A percentile compares a stretch with the other conserved stretches of the same genome.
These are phyloP conservation scores for Candida sithepensis DNA, from an alignment of 805 yeast genomes.

Conservation along the genomic window DNA sequence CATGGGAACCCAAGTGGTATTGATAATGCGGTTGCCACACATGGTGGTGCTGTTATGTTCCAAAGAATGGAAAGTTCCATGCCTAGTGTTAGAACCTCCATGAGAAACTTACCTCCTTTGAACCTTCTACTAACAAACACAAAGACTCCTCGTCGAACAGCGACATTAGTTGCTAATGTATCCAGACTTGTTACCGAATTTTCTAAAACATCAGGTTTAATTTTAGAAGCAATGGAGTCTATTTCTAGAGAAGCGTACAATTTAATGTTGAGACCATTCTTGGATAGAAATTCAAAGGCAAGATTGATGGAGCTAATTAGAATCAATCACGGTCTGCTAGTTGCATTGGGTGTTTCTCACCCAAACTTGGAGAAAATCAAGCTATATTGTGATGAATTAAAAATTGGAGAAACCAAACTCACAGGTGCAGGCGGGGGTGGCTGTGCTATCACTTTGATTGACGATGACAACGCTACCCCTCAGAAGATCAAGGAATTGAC, in stretches of 20 bases:
- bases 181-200: constrained; percentile 47
- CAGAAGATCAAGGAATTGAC: constrained; percentile 34
- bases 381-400: constrained; percentile 55
- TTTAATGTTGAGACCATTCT: constrained; percentile 51
- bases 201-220: constrained; percentile 52
- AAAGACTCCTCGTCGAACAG: constrained; percentile 81
- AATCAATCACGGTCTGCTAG: constrained; percentile 84
- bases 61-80: constrained; percentile 57
- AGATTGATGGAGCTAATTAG: constrained; percentile 60
- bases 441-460: constrained; percentile 84
- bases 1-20: constrained; percentile 97
- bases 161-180: constrained; percentile 77
- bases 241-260: constrained; percentile 71
- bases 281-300: constrained; percentile 38
- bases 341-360: constrained; percentile 87
- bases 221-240: constrained; percentile 74
- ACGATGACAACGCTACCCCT: constrained; percentile 39
- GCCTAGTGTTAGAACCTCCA: constrained; percentile 62
- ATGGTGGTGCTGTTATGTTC: constrained; percentile 93
- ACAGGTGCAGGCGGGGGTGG: constrained; percentile 99
- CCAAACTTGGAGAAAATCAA: constrained; percentile 81
- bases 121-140: constrained; percentile 80
- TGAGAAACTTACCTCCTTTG: constrained; percentile 71
- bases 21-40: constrained; percentile 93
- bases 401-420: constrained; percentile 82